These are phyloP conservation scores for Heliosperma pusillum DNA, from an alignment of 148 eudicot species.

Conservation along the genomic window DNA sequence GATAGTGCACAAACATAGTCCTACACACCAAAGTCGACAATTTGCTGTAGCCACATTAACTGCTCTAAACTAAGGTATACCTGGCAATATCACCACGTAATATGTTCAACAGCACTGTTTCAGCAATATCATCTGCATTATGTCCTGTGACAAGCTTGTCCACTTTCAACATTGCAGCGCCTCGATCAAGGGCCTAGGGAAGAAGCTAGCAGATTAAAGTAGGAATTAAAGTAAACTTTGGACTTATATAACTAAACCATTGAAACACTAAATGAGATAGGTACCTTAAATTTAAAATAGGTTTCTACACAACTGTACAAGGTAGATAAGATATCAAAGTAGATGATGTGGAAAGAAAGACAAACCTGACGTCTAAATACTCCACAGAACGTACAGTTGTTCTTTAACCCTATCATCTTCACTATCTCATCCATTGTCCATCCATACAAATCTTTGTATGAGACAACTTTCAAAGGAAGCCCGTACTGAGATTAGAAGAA, in stretches of 20 bases:
- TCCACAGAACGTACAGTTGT: slow-evolving; percentile 98
- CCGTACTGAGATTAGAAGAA: slow-evolving; percentile 58
- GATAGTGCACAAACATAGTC: neutral
- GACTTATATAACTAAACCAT: neutral
- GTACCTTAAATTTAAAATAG: neutral
- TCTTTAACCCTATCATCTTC: slow-evolving; percentile 92
- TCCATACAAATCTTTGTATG: slow-evolving; percentile 93
- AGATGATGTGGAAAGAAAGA: neutral
- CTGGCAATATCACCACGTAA: slow-evolving; percentile 98
- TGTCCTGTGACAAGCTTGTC: slow-evolving; percentile 97
- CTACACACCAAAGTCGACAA: neutral
- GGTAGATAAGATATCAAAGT: neutral
- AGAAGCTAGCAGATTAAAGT: slow-evolving; percentile 16
- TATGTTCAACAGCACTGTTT: slow-evolving; percentile 89
- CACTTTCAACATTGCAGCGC: slow-evolving; percentile 92
- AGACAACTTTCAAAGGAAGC: slow-evolving; percentile 89
- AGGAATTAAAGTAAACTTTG: neutral
- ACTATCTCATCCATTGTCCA: slow-evolving; percentile 99
- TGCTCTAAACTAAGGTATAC: slow-evolving; percentile 27
- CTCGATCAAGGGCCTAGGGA: slow-evolving; percentile 93
- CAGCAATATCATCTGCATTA: slow-evolving; percentile 98
- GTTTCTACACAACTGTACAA: neutral
- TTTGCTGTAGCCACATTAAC: neutral
- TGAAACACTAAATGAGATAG: neutral
- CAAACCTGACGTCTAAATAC: slow-evolving; percentile 98